Conservation (phyloP, 176 grass and related monocot species). For the Eragrostis curvula region DNA sequence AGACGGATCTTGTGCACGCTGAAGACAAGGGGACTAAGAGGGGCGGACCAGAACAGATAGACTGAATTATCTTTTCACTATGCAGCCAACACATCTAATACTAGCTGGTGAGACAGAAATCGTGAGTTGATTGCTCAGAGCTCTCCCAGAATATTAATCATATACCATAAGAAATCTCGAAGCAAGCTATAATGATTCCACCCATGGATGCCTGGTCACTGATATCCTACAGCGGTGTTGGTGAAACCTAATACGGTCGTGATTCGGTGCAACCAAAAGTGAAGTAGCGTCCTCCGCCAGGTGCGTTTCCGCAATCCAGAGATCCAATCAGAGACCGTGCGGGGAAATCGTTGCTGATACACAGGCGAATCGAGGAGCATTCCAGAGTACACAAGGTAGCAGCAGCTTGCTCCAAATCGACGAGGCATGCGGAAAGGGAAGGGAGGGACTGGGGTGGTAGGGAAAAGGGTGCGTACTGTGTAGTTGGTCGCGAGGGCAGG, state of each 20-base stretch:
- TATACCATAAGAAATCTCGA: too few relatives aligned
- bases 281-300: neutral
- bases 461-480: conserved; percentile 8
- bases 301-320: neutral
- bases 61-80: neutral
- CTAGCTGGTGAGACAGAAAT: neutral
- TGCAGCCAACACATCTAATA: too few relatives aligned
- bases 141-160: too few relatives aligned
- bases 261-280: neutral
- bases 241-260: neutral
- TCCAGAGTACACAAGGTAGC: neutral
- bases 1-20: neutral
- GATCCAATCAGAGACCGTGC: neutral
- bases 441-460: neutral
- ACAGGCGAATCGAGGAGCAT: neutral
- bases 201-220: too few relatives aligned
- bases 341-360: neutral
- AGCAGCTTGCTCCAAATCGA: neutral
- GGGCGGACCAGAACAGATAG: neutral
- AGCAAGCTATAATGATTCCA: too few relatives aligned
- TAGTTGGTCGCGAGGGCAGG: neutral
- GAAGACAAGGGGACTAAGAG: neutral
- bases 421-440: neutral
- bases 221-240: neutral
- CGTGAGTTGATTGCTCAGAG: neutral